Percentiles rank a stretch among this genome's conserved stretches.
phyloP scores from a whole-genome alignment of 768 basidiomycete genomes.

The Exsudoporus frostii region DNA sequence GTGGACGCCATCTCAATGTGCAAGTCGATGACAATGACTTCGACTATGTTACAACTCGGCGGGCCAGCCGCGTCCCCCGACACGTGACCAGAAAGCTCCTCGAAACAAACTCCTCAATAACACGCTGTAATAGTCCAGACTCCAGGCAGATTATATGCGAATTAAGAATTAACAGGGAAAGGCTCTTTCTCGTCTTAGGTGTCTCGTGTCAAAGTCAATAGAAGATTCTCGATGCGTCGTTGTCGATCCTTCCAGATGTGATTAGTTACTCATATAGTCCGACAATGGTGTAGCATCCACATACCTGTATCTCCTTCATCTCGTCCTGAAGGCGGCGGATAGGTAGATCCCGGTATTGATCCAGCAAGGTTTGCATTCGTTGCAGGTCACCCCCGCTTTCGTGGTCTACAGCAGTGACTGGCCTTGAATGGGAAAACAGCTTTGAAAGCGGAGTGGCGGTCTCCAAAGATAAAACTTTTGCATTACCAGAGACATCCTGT shows the following conservation, averaged over 20 bases:
- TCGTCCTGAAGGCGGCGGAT: conserved; percentile 68
- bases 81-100: conserved; percentile 16
- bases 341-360: conserved; percentile 61
- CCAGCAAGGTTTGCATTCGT: conserved; percentile 58
- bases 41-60: neutral
- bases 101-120: neutral
- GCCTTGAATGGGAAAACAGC: conserved; percentile 26
- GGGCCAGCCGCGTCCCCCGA: conserved; percentile 5
- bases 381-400: conserved; percentile 43
- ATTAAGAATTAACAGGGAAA: neutral
- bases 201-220: conserved; percentile 65
- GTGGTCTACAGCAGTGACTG: conserved; percentile 23
- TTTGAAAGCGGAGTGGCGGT: conserved; percentile 26
- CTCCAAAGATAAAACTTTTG: conserved; percentile 29
- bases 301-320: conserved; percentile 78
- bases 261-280: neutral
- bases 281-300: conserved; percentile 11
- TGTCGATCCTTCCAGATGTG: conserved; percentile 55
- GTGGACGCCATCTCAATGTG: conserved; percentile 37
- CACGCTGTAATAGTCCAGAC: neutral
- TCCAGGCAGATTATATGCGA: neutral
- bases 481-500: conserved; percentile 28
- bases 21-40: neutral
- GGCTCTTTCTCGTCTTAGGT: conserved; percentile 43
- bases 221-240: conserved; percentile 69